phyloP scores from a whole-genome alignment of 1,284 basidiomycete species.

The Cystobasidium pallidum region DNA sequence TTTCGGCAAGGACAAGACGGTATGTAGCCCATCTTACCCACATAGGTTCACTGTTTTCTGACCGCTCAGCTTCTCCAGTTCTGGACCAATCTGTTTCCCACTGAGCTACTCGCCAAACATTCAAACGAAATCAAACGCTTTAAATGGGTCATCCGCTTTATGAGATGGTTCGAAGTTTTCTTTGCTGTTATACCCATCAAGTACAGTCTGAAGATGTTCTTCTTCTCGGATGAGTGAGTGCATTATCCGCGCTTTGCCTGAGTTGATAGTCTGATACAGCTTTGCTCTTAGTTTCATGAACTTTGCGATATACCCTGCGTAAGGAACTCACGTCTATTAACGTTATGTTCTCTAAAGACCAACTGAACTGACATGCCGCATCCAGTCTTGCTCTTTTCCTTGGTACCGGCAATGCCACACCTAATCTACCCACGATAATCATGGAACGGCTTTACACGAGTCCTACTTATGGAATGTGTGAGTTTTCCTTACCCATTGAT shows the following conservation, averaged over 20 bases:
- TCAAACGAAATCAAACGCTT: constrained; percentile 65
- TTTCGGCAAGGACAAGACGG: constrained; percentile 64
- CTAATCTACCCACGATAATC: constrained; percentile 58
- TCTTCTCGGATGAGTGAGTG: constrained; percentile 62
- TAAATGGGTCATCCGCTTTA: constrained; percentile 62
- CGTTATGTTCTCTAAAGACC: no score
- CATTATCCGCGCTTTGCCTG: background rate
- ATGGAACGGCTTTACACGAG: constrained; percentile 59
- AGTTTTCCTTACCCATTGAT: constrained; percentile 16
- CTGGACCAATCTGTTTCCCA: constrained; percentile 70
- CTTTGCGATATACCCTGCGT: constrained; percentile 58
- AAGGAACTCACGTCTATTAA: constrained; percentile 24
- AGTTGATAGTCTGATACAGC: background rate
- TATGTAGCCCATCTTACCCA: constrained; percentile 36
- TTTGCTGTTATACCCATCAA: constrained; percentile 67
- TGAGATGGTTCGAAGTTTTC: constrained; percentile 63
- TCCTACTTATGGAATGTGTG: constrained; percentile 59
- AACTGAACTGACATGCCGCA: no score
- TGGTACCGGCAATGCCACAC: constrained; percentile 59
- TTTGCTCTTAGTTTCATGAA: constrained; percentile 53
- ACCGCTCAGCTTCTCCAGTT: constrained; percentile 56
- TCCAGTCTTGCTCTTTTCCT: constrained; percentile 57
- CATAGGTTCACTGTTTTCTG: background rate
- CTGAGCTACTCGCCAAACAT: constrained; percentile 62
- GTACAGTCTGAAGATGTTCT: constrained; percentile 64